These are phyloP conservation scores for Aspergillus sp. DNA, from an alignment of 2,329 filamentous ascomycete genomes.

Conservation along the genomic window DNA sequence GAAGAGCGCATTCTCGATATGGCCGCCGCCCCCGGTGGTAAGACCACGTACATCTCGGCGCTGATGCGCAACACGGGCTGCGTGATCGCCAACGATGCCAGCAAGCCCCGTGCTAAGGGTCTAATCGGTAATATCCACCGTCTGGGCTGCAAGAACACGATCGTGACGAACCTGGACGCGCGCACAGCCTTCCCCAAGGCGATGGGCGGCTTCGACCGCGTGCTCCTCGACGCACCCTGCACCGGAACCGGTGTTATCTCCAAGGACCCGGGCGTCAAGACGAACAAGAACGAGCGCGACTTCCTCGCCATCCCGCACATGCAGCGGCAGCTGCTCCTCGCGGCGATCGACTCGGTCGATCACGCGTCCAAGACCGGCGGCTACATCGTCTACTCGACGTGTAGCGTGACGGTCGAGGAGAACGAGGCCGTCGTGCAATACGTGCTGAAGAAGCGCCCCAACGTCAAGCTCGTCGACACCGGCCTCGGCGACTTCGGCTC, in stretches of 20 bases:
- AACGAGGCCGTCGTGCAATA: conserved; percentile 94
- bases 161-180: conserved; percentile 94
- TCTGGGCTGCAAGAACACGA: conserved; percentile 85
- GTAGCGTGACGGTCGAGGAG: conserved; percentile 90
- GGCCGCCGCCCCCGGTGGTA: conserved; percentile 93
- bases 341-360: conserved; percentile 92
- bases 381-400: conserved; percentile 95
- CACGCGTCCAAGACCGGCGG: conserved; percentile 89
- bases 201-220: conserved; percentile 92
- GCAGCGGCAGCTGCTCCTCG: conserved; percentile 89
- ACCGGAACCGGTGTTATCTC: conserved; percentile 96
- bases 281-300: conserved; percentile 94
- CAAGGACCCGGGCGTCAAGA: conserved; percentile 96
- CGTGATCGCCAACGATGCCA: conserved; percentile 95
- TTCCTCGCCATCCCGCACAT: conserved; percentile 91
- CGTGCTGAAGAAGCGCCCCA: conserved; percentile 83
- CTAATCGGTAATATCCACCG: conserved; percentile 97
- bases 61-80: conserved; percentile 97
- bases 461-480: conserved; percentile 89
- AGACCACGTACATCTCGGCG: conserved; percentile 93
- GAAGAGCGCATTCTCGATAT: conserved; percentile 89
- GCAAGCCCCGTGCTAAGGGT: conserved; percentile 90
- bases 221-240: conserved; percentile 91
- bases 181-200: conserved; percentile 83
- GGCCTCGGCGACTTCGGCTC: conserved; percentile 80